Percentiles rank a stretch among this genome's conserved stretches.
Conservation (phyloP, 495 filamentous ascomycete species). For the Xylaria cubensis region DNA sequence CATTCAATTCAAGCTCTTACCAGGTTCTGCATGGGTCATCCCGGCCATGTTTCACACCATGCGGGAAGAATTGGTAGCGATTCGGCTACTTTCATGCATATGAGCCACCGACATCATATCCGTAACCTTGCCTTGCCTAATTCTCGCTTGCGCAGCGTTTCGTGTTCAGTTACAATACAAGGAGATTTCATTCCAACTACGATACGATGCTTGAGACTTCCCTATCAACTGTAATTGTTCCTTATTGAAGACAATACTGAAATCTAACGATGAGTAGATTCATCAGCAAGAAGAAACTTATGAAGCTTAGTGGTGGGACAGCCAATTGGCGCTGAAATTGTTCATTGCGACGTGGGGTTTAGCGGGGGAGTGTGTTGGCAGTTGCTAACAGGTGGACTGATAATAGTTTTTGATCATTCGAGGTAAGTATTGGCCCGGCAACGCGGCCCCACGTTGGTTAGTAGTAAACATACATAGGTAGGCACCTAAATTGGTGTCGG, state of each 20-base stretch:
- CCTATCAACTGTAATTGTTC: background rate
- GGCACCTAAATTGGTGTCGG: background rate
- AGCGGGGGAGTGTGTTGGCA: slow-evolving; percentile 5
- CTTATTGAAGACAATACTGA: background rate
- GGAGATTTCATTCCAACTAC: background rate
- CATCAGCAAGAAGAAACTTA: background rate
- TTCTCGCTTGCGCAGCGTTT: background rate
- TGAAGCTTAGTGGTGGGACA: background rate
- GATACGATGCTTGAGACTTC: background rate
- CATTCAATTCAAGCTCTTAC: slow-evolving; percentile 6
- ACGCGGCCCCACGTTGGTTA: slow-evolving; percentile 22
- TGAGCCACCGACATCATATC: background rate
- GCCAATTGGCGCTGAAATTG: background rate
- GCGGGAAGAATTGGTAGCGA: background rate
- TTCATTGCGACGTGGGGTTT: background rate
- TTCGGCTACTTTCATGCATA: background rate
- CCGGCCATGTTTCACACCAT: background rate
- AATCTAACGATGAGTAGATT: background rate
- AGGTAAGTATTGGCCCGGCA: slow-evolving; percentile 36
- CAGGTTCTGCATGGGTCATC: background rate
- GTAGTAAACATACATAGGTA: slow-evolving; percentile 32
- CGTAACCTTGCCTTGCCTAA: background rate
- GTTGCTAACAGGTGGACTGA: background rate
- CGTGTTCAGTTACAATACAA: background rate
- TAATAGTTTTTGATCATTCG: background rate